Conservation (phyloP, 2,329 filamentous ascomycete species). For the Hymenoscyphus fraxineus region DNA sequence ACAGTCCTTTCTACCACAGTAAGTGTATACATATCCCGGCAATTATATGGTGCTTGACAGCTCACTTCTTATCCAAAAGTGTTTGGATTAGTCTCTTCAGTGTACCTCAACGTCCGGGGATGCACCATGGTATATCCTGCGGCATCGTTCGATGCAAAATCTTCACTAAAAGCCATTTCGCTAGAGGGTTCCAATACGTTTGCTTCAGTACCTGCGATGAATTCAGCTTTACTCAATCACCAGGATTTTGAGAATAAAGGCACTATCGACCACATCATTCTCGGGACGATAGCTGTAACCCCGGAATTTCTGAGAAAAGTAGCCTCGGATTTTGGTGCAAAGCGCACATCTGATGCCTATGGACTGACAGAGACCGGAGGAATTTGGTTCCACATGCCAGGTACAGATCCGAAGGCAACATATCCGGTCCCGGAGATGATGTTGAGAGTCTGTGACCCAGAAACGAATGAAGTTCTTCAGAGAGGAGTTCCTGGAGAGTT, state of each 20-base stretch:
- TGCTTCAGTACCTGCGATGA: constrained; percentile 11
- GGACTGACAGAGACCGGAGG: constrained; percentile 34
- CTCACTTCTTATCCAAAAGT: not conserved
- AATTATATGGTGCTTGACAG: not conserved
- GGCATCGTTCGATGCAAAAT: constrained; percentile 77
- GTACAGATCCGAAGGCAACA: constrained; percentile 66
- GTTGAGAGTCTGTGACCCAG: constrained; percentile 71
- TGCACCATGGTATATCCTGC: constrained; percentile 48
- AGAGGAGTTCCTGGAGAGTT: constrained; percentile 73
- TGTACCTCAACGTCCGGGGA: constrained; percentile 7
- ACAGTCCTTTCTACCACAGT: constrained; percentile 6
- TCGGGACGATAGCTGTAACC: constrained; percentile 10
- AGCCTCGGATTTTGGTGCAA: constrained; percentile 6
- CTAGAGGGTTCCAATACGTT: constrained; percentile 38
- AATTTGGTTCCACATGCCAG: constrained; percentile 62
- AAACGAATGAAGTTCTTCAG: constrained; percentile 56
- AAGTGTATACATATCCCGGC: not conserved
- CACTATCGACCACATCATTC: constrained; percentile 4
- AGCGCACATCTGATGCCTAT: constrained; percentile 48
- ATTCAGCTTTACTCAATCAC: constrained; percentile 10
- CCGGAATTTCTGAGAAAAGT: constrained; percentile 6
- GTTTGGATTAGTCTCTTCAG: constrained; percentile 1
- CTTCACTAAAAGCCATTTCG: constrained; percentile 53
- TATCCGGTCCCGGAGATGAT: constrained; percentile 74
- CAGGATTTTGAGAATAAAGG: constrained; percentile 12